Conservation (phyloP, 768 basidiomycete species). For the Boletus huronensis region DNA sequence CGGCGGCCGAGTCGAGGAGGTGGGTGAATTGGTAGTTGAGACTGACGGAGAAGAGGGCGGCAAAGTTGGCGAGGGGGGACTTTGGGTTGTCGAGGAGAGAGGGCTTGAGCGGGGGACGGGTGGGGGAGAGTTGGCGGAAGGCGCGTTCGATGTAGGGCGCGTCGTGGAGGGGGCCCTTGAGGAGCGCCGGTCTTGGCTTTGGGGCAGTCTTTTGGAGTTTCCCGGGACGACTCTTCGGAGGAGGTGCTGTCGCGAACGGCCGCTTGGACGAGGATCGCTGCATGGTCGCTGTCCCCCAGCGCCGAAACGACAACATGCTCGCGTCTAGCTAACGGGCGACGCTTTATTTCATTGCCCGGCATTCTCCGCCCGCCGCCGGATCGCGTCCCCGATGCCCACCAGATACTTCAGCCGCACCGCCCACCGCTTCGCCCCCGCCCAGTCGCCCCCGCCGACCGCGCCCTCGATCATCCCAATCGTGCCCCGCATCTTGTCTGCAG, state of each 20-base stretch:
- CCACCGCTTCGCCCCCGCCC: slow-evolving; percentile 52
- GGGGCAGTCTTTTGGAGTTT: not conserved
- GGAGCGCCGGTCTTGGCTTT: not conserved
- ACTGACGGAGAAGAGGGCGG: slow-evolving; percentile 8
- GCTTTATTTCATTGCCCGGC: slow-evolving; percentile 6
- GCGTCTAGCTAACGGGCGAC: no score
- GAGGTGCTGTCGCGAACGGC: not conserved
- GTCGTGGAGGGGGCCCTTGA: slow-evolving; percentile 37
- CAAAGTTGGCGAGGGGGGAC: slow-evolving; percentile 46
- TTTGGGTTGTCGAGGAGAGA: slow-evolving; percentile 46
- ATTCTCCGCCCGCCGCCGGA: slow-evolving; percentile 20
- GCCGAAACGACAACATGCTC: not conserved
- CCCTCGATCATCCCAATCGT: slow-evolving; percentile 45
- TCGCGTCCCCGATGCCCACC: slow-evolving; percentile 49
- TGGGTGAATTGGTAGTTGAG: slow-evolving; percentile 16
- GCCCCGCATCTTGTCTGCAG: slow-evolving; percentile 49
- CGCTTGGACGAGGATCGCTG: slow-evolving; percentile 14
- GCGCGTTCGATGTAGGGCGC: slow-evolving; percentile 29
- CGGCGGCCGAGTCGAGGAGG: slow-evolving; percentile 13
- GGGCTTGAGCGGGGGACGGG: slow-evolving; percentile 24
- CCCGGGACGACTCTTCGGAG: not conserved
- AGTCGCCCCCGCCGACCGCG: slow-evolving; percentile 50
- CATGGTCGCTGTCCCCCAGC: not conserved
- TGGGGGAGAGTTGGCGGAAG: slow-evolving; percentile 14
- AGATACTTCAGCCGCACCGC: slow-evolving; percentile 75